Evolutionary conservation across 352 stramenopile species (phyloP), one percentile per base, ranked within the genome.

Genomic region (Pythium rhizo-oryzae): DNA sequence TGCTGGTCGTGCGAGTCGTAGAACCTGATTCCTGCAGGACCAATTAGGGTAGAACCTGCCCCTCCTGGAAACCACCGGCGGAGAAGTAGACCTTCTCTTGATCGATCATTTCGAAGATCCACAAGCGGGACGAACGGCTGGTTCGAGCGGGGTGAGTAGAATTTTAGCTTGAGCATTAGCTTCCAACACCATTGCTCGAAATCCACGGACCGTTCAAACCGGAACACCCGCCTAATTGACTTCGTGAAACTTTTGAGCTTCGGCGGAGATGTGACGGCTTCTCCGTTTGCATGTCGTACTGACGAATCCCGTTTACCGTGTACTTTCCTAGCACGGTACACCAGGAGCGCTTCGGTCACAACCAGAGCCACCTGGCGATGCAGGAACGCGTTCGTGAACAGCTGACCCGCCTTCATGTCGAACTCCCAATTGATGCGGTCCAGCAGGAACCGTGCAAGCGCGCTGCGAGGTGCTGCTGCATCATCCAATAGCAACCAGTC

Each of bases 371-470:
- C 87, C 43, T 91, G 86, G 3, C 85, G 86, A 63, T 96, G 88
- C n/a, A 94, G 49, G 60, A 80, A 83, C 16, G 86, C 71, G 23
- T 80, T 75, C 2, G 85, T 90, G 70, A 94, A 94, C 5, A 94
- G 60, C 24, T 68, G 71, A 25, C 81, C 70, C 13, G 70, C 50
- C 66, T 90, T 90, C n/a, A 84, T 62, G 53, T 93, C 82, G 16
- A 85, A 91, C 57, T 93, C 86, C 88, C 88, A 96, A 75, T 94
- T 94, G 52, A 96, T 91, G 23, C 81, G 77, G 44, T 96, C 88
- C 8, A 96, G 59, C 15, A 96, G 69, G 58, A 94, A 94, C 12
- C 88, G 74, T 41, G 86, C 88, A 15, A 96, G 62, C 4, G 71
- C 76, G 65, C 80, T 89, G 18, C 87, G 81, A 28, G 82, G 76